Conservation (phyloP, 805 yeast genomes). For the Nematodospora valgi region DNA sequence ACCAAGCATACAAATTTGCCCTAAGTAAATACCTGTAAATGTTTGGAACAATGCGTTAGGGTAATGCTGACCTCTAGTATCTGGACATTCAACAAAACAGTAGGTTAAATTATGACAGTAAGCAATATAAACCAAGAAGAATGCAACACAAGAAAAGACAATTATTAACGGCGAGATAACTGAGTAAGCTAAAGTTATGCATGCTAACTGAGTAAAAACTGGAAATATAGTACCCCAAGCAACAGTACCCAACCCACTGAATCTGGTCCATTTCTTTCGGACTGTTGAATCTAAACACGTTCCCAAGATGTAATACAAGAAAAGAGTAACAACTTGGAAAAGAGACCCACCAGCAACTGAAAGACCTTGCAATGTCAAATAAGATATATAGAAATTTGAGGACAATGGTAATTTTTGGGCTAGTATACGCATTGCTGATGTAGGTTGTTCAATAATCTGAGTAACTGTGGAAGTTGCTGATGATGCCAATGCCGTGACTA, state of each 20-base stretch:
- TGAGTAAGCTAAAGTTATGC: conserved; percentile 63
- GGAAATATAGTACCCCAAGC: conserved; percentile 80
- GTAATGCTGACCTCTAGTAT: conserved; percentile 77
- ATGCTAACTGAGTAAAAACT: conserved; percentile 66
- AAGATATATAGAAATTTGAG: conserved; percentile 69
- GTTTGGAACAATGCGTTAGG: conserved; percentile 89
- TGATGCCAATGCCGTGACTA: conserved; percentile 68
- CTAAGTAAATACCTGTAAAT: conserved; percentile 81
- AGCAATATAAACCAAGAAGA: conserved; percentile 69
- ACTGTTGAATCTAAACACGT: conserved; percentile 57
- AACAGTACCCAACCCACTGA: conserved; percentile 47
- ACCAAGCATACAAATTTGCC: conserved; percentile 83
- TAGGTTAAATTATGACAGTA: conserved; percentile 76
- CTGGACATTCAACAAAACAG: conserved; percentile 63
- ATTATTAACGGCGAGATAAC: conserved; percentile 81
- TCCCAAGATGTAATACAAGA: conserved; percentile 59
- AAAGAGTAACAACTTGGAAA: conserved; percentile 57
- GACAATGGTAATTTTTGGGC: conserved; percentile 71
- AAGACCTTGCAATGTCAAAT: conserved; percentile 66
- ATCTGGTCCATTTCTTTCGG: conserved; percentile 65
- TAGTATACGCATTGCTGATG: conserved; percentile 53
- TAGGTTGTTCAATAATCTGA: conserved; percentile 56
- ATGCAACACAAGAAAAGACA: conserved; percentile 68
- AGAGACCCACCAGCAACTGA: conserved; percentile 62
- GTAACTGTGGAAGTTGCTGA: conserved; percentile 69